Conservation (phyloP, 1,284 basidiomycete species). For the Apiotrichum akiyoshidainum region DNA sequence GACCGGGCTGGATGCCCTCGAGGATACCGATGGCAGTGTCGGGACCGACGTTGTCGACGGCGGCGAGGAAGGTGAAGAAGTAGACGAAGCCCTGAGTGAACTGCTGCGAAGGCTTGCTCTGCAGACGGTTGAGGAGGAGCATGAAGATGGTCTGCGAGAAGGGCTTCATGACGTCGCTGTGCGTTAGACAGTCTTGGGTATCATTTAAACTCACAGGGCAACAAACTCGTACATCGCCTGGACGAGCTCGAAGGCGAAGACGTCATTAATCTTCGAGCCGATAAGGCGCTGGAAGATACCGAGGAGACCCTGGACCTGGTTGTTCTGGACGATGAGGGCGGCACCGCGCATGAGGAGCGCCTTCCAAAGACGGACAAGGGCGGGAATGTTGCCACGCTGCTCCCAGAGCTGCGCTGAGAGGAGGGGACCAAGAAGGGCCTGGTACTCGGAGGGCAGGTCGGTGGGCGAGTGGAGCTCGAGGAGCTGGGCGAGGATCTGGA, state of each 20-base stretch:
- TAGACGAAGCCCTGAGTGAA: constrained; percentile 79
- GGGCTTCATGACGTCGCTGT: constrained; percentile 63
- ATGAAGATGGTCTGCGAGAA: constrained; percentile 77
- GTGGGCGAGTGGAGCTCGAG: constrained; percentile 70
- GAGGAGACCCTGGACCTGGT: constrained; percentile 74
- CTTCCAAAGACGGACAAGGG: constrained; percentile 81
- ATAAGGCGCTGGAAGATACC: constrained; percentile 92
- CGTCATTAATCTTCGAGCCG: constrained; percentile 82
- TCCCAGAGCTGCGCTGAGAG: constrained; percentile 87
- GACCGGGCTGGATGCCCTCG: constrained; percentile 77
- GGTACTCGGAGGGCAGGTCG: constrained; percentile 71
- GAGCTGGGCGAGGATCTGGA: constrained; percentile 95
- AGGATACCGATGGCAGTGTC: constrained; percentile 73
- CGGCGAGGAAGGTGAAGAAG: constrained; percentile 72
- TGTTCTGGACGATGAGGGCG: constrained; percentile 64
- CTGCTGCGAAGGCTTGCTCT: constrained; percentile 83
- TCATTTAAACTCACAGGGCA: constrained; percentile 60
- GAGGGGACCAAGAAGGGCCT: constrained; percentile 73
- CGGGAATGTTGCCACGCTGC: constrained; percentile 92
- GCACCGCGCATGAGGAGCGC: constrained; percentile 77
- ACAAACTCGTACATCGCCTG: constrained; percentile 71
- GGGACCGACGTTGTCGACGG: constrained; percentile 71
- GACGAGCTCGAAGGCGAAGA: constrained; percentile 85
- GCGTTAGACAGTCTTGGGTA: constrained; percentile 6
- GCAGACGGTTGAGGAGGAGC: constrained; percentile 78